Evolutionary conservation across 495 filamentous ascomycete species (phyloP).

Genomic region (Talaromyces borbonicus): DNA sequence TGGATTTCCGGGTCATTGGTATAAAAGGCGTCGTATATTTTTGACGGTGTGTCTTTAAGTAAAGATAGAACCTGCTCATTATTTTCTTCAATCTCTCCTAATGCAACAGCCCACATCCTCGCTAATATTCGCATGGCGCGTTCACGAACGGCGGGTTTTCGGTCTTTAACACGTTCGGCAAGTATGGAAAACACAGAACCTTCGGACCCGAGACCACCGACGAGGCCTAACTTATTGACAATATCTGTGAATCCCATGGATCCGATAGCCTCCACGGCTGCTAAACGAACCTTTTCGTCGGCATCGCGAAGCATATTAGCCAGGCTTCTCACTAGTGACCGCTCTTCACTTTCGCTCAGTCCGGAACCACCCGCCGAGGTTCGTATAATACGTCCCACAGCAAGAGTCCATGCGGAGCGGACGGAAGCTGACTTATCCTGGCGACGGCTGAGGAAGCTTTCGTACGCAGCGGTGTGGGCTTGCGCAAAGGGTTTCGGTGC

Average conservation of each 20-base stretch:
- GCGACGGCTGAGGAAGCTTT: constrained; percentile 68
- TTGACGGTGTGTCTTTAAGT: constrained; percentile 70
- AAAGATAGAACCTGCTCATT: constrained; percentile 64
- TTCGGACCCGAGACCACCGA: constrained; percentile 57
- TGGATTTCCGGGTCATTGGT: constrained; percentile 85
- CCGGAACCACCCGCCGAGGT: constrained; percentile 85
- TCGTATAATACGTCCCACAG: constrained; percentile 67
- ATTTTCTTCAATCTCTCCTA: constrained; percentile 74
- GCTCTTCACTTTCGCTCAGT: constrained; percentile 66
- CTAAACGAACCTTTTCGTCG: constrained; percentile 83
- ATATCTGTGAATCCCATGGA: constrained; percentile 68
- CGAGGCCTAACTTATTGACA: constrained; percentile 65
- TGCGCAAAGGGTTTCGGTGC: constrained; percentile 79
- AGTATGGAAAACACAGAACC: constrained; percentile 68
- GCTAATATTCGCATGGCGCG: constrained; percentile 78
- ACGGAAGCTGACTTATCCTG: constrained; percentile 77
- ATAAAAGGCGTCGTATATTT: constrained; percentile 80
- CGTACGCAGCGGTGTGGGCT: constrained; percentile 64
- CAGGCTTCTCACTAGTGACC: constrained; percentile 58
- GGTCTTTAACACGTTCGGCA: constrained; percentile 82
- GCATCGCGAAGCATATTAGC: constrained; percentile 73
- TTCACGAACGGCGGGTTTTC: constrained; percentile 66
- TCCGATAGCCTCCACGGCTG: constrained; percentile 73
- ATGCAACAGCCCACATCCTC: constrained; percentile 84
- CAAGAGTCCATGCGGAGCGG: constrained; percentile 74